These are phyloP conservation scores for Rhododendron ovatum DNA, from an alignment of 148 eudicot genomes.

Conservation along the genomic window DNA sequence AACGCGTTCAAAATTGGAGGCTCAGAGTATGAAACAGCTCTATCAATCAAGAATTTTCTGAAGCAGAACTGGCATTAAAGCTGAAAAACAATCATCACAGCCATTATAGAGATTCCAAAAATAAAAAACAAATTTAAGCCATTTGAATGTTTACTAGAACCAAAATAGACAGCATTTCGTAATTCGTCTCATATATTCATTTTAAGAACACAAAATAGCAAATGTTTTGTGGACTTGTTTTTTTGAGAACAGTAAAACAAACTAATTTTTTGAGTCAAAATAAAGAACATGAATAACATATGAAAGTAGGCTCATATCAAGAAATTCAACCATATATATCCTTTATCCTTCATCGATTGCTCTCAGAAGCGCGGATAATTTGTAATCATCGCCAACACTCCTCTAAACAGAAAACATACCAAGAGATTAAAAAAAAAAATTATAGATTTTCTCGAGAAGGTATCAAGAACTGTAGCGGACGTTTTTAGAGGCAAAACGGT, in stretches of 20 bases:
- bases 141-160: background rate
- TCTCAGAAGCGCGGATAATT: conserved; percentile 93
- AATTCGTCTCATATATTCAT: background rate
- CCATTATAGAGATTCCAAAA: conserved; percentile 6
- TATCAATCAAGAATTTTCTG: conserved; percentile 83
- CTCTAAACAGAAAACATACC: background rate
- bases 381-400: conserved; percentile 54
- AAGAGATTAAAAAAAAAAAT: background rate
- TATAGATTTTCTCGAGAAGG: background rate
- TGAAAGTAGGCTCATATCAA: conserved; percentile 58
- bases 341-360: conserved; percentile 51
- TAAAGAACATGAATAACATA: background rate
- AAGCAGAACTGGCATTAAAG: conserved; percentile 95
- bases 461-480: conserved; percentile 31
- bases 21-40: conserved; percentile 66
- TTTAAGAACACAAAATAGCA: background rate
- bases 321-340: conserved; percentile 70
- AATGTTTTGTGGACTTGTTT: background rate
- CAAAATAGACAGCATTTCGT: background rate
- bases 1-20: conserved; percentile 7
- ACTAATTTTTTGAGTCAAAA: background rate
- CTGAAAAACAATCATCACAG: conserved; percentile 49
- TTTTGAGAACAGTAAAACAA: background rate
- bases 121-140: background rate
- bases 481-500: conserved; percentile 51